Conservation (phyloP, 768 basidiomycete genomes). For the Leccinum subgranulosum region DNA sequence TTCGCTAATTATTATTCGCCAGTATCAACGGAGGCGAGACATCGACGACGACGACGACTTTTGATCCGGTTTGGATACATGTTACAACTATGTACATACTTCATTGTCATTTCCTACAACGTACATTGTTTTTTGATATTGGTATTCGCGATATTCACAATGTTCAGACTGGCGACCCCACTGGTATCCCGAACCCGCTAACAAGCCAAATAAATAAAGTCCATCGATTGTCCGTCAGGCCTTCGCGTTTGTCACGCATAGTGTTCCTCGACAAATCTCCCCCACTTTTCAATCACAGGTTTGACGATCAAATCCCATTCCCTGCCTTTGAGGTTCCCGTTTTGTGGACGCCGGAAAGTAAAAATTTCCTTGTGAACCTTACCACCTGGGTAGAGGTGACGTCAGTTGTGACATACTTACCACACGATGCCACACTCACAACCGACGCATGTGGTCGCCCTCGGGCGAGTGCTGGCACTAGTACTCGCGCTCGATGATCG, state of each 20-base stretch:
- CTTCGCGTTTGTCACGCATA: constrained; percentile 19
- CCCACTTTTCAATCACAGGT: constrained; percentile 79
- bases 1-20: constrained; percentile 2
- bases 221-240: neutral
- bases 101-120: neutral
- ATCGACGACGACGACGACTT: constrained; percentile 67
- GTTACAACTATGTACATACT: neutral
- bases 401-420: constrained; percentile 3
- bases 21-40: constrained; percentile 68
- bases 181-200: neutral
- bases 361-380: constrained; percentile 76
- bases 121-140: too few species aligned
- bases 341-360: constrained; percentile 54
- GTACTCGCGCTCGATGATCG: neutral
- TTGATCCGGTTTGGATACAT: constrained; percentile 4
- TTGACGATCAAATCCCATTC: constrained; percentile 77
- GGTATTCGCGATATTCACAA: neutral
- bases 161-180: neutral
- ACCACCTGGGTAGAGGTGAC: constrained; percentile 41
- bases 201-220: neutral
- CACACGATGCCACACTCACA: constrained; percentile 35
- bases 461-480: constrained; percentile 9
- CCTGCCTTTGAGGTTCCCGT: constrained; percentile 53
- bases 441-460: constrained; percentile 36
- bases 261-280: constrained; percentile 47